phyloP scores from a whole-genome alignment of 345 rosid species.

The Brassica napus region DNA sequence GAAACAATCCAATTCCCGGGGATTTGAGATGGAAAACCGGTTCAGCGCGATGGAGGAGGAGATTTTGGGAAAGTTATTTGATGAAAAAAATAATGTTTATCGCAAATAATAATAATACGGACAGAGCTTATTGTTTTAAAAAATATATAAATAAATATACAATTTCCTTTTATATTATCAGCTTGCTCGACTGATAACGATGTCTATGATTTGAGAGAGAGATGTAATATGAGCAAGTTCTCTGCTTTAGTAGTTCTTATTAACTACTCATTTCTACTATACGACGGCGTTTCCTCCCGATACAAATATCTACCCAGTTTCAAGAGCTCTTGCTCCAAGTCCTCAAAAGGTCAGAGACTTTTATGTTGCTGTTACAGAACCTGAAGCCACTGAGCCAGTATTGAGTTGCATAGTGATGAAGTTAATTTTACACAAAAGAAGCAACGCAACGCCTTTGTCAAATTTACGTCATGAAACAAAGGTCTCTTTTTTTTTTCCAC shows the following conservation, averaged over 20 bases:
- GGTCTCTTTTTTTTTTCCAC: not conserved
- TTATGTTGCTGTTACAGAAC: not conserved
- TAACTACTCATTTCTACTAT: too few relatives aligned
- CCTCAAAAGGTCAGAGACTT: too few relatives aligned
- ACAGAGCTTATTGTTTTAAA: not conserved
- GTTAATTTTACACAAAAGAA: not conserved
- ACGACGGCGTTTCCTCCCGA: too few relatives aligned
- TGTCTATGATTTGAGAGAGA: too few relatives aligned
- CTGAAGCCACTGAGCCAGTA: not conserved
- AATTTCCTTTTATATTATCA: too few relatives aligned
- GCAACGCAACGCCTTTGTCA: not conserved
- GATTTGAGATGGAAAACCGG: slow-evolving; percentile 39
- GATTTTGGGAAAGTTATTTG: slow-evolving; percentile 29
- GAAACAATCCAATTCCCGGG: slow-evolving; percentile 31
- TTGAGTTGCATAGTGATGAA: not conserved
- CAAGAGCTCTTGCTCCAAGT: too few relatives aligned
- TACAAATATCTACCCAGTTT: too few relatives aligned
- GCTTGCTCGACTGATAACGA: too few relatives aligned
- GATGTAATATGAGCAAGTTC: too few relatives aligned
- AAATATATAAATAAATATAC: not conserved
- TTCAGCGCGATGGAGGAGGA: slow-evolving; percentile 7
- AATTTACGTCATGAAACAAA: not conserved
- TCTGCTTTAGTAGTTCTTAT: too few relatives aligned
- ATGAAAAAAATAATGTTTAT: not conserved
- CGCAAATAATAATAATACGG: slow-evolving; percentile 2